These are phyloP conservation scores for Colletotrichum shisoi DNA, from an alignment of 2,329 filamentous ascomycete species.

Conservation along the genomic window DNA sequence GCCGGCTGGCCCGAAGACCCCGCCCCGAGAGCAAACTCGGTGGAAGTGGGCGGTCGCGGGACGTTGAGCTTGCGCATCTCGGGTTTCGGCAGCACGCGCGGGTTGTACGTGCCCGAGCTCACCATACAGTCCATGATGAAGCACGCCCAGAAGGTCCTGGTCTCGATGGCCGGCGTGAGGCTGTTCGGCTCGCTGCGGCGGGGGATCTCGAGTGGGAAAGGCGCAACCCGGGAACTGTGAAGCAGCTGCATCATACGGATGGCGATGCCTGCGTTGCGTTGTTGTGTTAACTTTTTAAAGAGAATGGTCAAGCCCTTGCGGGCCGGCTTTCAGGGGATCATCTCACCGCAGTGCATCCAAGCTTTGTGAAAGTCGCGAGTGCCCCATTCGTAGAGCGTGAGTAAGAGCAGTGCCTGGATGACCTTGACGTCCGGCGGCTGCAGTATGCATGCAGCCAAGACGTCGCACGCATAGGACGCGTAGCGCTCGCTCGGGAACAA, in stretches of 20 bases:
- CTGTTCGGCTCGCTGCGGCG: slow-evolving; percentile 39
- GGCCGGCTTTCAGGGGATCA: too few relatives aligned
- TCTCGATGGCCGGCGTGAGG: slow-evolving; percentile 47
- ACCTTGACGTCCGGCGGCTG: slow-evolving; percentile 47
- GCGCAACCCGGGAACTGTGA: slow-evolving; percentile 45
- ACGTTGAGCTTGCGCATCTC: slow-evolving; percentile 49
- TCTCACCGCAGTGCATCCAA: slow-evolving; percentile 52
- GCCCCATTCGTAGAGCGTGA: slow-evolving; percentile 55
- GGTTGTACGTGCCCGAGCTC: slow-evolving; percentile 53
- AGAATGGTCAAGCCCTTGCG: neutral
- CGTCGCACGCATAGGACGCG: slow-evolving; percentile 44
- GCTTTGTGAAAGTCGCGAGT: slow-evolving; percentile 53
- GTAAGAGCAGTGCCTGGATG: slow-evolving; percentile 52
- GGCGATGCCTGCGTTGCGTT: slow-evolving; percentile 48
- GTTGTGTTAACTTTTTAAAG: slow-evolving; percentile 7
- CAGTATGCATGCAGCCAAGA: slow-evolving; percentile 44
- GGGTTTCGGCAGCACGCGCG: slow-evolving; percentile 49
- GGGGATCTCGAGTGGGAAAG: slow-evolving; percentile 43
- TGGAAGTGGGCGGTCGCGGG: slow-evolving; percentile 38
- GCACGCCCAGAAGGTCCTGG: slow-evolving; percentile 56
- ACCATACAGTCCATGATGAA: slow-evolving; percentile 57
- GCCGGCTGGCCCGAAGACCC: neutral
- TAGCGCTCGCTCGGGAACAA: slow-evolving; percentile 48
- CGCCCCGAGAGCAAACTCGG: slow-evolving; percentile 25
- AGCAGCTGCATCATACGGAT: slow-evolving; percentile 52